Evolutionary conservation across 441 rosid genomes (phyloP), one percentile per base, ranked within the genome.

Genomic region (Gossypium lobatum): DNA sequence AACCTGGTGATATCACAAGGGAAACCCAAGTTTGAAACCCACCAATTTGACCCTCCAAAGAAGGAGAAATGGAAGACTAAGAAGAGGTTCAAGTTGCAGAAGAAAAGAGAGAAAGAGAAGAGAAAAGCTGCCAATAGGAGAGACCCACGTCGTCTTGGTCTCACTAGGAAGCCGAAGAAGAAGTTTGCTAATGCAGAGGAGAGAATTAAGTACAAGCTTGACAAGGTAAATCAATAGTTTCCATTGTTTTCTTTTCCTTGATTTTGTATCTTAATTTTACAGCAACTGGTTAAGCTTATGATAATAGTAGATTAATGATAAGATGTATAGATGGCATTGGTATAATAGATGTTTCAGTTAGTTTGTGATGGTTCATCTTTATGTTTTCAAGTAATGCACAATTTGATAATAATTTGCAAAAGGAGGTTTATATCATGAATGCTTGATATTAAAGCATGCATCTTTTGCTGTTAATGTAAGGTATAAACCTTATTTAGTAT

Each of bases 1-100:
- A 90, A 81, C 73, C 73, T 95, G 62, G 96, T 95, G 82, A 87
- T 91, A 78, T 89, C 94, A 14, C 71, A 90, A 57, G 99, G 99
- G 76, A 92, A 95, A 80, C 92, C 95, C 20, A 90, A 89, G 84
- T 92, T 95, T 67, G 96, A 90, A 80, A 88, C 82, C 2, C 85
- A 81, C 45, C 88, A 89, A 74, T 72, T 83, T 2, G 89, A 88
- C 67, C 92, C 99, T 85, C 97, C 98, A 0, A 90, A 85, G 85
- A 93, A 90, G 83, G 85, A 88, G 74, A 93, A 93, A 65, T 91
- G 95, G 94, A 76, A 77, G 80, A 89, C 84, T 21, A 95, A 90
- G 71, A 95, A 91, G 80, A 84, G 93, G 73, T 79, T 95, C 54
- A 90, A 90, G 78, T 69, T 93, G 83, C 85, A 85, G 77, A 85